phyloP scores from a whole-genome alignment of 2,329 filamentous ascomycete species.

The Phaeosphaeria sp. region DNA sequence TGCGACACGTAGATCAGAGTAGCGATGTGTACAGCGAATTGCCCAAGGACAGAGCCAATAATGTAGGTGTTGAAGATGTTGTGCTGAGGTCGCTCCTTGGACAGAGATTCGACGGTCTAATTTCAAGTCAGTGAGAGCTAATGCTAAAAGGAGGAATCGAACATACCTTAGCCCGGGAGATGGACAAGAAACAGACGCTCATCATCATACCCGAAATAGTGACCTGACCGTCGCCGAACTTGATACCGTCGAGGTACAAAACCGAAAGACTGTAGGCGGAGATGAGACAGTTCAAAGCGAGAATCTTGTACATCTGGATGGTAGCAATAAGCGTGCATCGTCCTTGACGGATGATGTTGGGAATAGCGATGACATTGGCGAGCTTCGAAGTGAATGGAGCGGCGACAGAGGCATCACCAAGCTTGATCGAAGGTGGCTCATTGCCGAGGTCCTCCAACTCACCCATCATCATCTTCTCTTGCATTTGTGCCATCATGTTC shows the following conservation, averaged over 20 bases:
- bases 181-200: slow-evolving; percentile 98
- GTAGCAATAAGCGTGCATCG: slow-evolving; percentile 97
- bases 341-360: slow-evolving; percentile 97
- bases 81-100: slow-evolving; percentile 95
- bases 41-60: slow-evolving; percentile 94
- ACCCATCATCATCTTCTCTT: slow-evolving; percentile 81
- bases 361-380: slow-evolving; percentile 93
- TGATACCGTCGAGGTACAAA: slow-evolving; percentile 96
- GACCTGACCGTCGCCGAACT: slow-evolving; percentile 97
- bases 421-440: slow-evolving; percentile 93
- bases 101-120: slow-evolving; percentile 86
- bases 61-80: slow-evolving; percentile 99
- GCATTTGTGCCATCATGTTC: slow-evolving; percentile 87
- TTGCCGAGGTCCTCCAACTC: slow-evolving; percentile 76
- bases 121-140: slow-evolving; percentile 33
- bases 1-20: slow-evolving; percentile 94
- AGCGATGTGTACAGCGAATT: slow-evolving; percentile 94
- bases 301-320: slow-evolving; percentile 99
- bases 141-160: background rate
- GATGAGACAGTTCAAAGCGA: slow-evolving; percentile 96
- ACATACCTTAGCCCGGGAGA: slow-evolving; percentile 85
- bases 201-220: slow-evolving; percentile 99
- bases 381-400: slow-evolving; percentile 98
- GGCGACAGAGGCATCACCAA: slow-evolving; percentile 95
- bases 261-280: slow-evolving; percentile 97